Evolutionary conservation across 2,329 filamentous ascomycete species (phyloP), one percentile per base, ranked within the genome.

Genomic region (Aphanocladium album): DNA sequence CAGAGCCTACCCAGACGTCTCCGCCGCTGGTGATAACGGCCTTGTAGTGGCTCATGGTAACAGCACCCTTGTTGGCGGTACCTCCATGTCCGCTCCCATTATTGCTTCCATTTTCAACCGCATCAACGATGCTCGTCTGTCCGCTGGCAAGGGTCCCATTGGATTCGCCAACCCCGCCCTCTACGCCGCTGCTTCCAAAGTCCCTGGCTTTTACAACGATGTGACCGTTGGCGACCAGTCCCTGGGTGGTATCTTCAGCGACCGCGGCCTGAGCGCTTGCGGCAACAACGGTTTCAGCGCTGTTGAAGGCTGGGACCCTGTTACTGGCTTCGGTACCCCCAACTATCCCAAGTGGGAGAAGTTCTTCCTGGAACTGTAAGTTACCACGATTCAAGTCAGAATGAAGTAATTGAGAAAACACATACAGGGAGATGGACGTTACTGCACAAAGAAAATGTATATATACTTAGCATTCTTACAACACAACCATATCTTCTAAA

Each of bases 1-100:
- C 30, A 43, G 60, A 16, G 60, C 74, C 1, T 80, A 75, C 63
- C 80, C 80, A 0, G 80, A 83, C 57, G 72, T 80, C 12, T 66
- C 71, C 5, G 76, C 75, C 17, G 76, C 77, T 25, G 77, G 77
- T 5, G 76, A 75, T 5, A 77, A 74, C 57, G 78, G 75, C 62
- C 72, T 76, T 39, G 70, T 79, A 6, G 77, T 76, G 1, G 70
- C 79, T 27, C 71, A 80, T 52, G 77, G 78, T 19, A 68, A 69
- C 7, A 65, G 67, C 0, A 70, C 78, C 23, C 74, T 80, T 0
- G 80, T 73, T 57, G 82, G 81, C 1, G 58, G 58, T 7, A 65
- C 66, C 3, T 63, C 57, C n/a, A 58, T 63, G 37, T 55, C 65
- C 6, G 51, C 64, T 5, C 66, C 66, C 7, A 54, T 68, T 12